These are phyloP conservation scores for Trichoderma polysporum DNA, from an alignment of 2,329 filamentous ascomycete species.

Conservation along the genomic window DNA sequence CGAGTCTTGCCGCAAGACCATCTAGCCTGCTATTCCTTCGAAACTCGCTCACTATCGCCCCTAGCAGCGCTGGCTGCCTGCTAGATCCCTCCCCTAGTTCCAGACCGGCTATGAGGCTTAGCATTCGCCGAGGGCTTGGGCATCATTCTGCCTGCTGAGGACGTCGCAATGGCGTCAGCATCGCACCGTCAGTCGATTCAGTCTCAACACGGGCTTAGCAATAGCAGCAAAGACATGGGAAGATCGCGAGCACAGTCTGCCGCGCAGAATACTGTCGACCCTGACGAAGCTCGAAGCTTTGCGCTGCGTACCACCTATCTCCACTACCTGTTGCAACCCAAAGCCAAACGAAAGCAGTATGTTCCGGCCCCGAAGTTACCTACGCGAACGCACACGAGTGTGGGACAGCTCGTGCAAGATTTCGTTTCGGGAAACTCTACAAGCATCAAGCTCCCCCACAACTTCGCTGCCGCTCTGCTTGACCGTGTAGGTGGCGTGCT, in stretches of 20 bases:
- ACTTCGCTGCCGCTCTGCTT: constrained; percentile 52
- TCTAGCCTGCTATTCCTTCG: not conserved
- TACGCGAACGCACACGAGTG: constrained; percentile 65
- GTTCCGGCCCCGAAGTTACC: constrained; percentile 65
- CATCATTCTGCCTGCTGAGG: constrained; percentile 34
- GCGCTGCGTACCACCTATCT: constrained; percentile 89
- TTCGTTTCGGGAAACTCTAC: constrained; percentile 58
- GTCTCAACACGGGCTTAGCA: constrained; percentile 45
- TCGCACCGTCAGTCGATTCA: constrained; percentile 49
- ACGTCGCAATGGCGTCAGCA: constrained; percentile 49
- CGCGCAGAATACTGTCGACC: constrained; percentile 48
- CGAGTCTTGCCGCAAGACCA: not conserved
- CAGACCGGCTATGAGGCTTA: constrained; percentile 32
- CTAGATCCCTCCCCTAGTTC: not conserved
- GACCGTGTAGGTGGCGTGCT: constrained; percentile 81
- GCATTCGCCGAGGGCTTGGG: constrained; percentile 29
- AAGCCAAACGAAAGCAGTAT: constrained; percentile 86
- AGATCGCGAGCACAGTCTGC: constrained; percentile 47
- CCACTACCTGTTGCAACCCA: constrained; percentile 87
- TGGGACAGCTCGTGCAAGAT: constrained; percentile 86
- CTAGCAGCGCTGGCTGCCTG: constrained; percentile 9
- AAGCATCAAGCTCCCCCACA: constrained; percentile 57
- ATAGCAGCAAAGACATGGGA: constrained; percentile 44
- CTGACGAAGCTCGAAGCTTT: constrained; percentile 87
- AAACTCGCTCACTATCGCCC: not conserved